A percentile compares a stretch with the other conserved stretches of the same genome.
These are phyloP conservation scores for Fraxinus anomala DNA, from an alignment of 257 asterid species.

Conservation along the genomic window DNA sequence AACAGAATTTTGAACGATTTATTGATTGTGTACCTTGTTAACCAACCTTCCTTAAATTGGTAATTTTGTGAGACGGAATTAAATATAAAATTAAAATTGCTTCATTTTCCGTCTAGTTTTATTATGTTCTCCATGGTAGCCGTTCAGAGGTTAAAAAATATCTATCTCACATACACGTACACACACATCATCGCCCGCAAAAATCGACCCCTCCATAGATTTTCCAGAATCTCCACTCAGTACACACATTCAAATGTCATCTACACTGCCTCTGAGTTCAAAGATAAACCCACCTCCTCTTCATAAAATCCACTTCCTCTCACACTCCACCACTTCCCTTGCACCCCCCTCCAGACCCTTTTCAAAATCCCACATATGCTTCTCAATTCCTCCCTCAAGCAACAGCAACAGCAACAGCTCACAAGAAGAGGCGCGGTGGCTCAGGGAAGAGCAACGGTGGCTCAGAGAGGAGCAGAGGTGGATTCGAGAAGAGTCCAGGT, in stretches of 20 bases:
- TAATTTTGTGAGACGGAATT: too few species aligned
- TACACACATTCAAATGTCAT: slow-evolving; percentile 30
- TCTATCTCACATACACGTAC: background rate
- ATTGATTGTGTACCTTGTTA: too few species aligned
- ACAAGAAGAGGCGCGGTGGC: slow-evolving; percentile 79
- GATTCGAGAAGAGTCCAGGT: slow-evolving; percentile 78
- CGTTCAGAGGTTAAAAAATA: slow-evolving; percentile 16
- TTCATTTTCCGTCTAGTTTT: too few species aligned
- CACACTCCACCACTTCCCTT: slow-evolving; percentile 23
- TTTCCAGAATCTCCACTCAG: slow-evolving; percentile 7
- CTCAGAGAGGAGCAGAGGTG: slow-evolving; percentile 90
- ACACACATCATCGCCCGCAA: background rate
- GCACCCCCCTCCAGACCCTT: slow-evolving; percentile 26
- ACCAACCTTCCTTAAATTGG: too few species aligned
- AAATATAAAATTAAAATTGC: too few species aligned
- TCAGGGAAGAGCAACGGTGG: slow-evolving; percentile 95
- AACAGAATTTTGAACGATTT: too few species aligned
- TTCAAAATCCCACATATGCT: slow-evolving; percentile 59
- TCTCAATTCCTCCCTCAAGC: slow-evolving; percentile 49
- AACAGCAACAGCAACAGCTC: slow-evolving; percentile 26
- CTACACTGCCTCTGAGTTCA: slow-evolving; percentile 31
- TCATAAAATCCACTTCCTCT: background rate
- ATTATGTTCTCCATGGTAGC: too few species aligned
- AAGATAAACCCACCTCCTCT: slow-evolving; percentile 8
- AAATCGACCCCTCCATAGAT: background rate